phyloP scores from a whole-genome alignment of 1,284 basidiomycete genomes.

The Pterula multifida region DNA sequence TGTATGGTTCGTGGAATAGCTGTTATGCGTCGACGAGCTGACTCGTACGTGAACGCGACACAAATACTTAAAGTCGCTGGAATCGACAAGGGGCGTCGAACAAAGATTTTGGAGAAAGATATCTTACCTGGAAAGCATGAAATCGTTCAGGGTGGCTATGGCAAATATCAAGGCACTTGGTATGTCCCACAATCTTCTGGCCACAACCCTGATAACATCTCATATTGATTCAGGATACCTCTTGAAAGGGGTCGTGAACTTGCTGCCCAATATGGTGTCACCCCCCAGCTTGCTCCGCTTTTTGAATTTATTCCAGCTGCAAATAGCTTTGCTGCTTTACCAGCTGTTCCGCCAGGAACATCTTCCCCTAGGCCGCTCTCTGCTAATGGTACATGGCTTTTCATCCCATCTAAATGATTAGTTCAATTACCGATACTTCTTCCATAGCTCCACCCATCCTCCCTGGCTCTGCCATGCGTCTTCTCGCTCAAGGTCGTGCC shows the following conservation, averaged over 20 bases:
- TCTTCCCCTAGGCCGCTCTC: slow-evolving; percentile 39
- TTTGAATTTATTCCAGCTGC: slow-evolving; percentile 84
- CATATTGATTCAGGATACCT: slow-evolving; percentile 61
- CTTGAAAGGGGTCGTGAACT: slow-evolving; percentile 84
- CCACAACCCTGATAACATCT: slow-evolving; percentile 1
- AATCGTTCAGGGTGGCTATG: slow-evolving; percentile 98
- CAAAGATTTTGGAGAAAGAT: slow-evolving; percentile 97
- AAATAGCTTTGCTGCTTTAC: slow-evolving; percentile 48
- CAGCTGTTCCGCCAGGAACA: slow-evolving; percentile 35
- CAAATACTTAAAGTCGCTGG: slow-evolving; percentile 99
- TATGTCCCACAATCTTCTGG: slow-evolving; percentile 23
- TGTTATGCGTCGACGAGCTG: slow-evolving; percentile 91
- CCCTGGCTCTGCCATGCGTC: slow-evolving; percentile 67
- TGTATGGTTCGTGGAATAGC: slow-evolving; percentile 97
- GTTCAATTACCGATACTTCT: not conserved
- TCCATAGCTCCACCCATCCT: slow-evolving; percentile 57
- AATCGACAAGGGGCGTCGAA: slow-evolving; percentile 91
- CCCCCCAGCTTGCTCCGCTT: slow-evolving; percentile 72
- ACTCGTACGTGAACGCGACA: slow-evolving; percentile 95
- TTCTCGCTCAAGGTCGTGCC: slow-evolving; percentile 73
- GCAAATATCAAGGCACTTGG: slow-evolving; percentile 99
- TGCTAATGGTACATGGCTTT: slow-evolving; percentile 16
- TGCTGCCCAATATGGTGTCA: slow-evolving; percentile 83
- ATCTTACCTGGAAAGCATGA: slow-evolving; percentile 94
- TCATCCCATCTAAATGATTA: not conserved